phyloP scores from a whole-genome alignment of 2,329 filamentous ascomycete genomes.

The Amphichorda felina region DNA sequence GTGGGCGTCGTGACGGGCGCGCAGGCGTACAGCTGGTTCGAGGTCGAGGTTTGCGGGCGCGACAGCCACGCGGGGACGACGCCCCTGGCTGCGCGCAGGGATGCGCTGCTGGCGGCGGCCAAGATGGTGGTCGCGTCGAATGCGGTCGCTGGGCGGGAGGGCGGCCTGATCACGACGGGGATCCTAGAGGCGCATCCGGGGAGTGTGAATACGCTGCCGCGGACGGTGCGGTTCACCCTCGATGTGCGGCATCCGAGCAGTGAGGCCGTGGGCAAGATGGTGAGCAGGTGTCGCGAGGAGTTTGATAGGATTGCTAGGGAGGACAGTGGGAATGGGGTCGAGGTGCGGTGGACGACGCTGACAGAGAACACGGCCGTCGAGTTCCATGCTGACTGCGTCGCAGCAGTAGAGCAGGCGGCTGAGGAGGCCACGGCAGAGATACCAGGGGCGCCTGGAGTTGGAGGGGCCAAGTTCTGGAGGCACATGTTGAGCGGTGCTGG shows the following conservation, averaged over 20 bases:
- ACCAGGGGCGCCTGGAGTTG: neutral
- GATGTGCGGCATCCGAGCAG: conserved; percentile 49
- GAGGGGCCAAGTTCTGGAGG: conserved; percentile 14
- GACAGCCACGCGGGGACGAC: conserved; percentile 15
- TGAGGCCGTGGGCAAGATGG: conserved; percentile 37
- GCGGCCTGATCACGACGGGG: conserved; percentile 15
- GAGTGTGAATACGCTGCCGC: conserved; percentile 58
- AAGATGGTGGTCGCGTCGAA: conserved; percentile 15
- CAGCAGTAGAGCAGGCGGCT: conserved; percentile 43
- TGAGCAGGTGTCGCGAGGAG: conserved; percentile 23
- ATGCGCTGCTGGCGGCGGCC: conserved; percentile 15
- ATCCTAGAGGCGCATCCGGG: conserved; percentile 30
- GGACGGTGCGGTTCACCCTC: conserved; percentile 50
- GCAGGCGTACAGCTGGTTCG: conserved; percentile 15
- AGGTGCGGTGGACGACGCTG: conserved; percentile 44
- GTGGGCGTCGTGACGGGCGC: conserved; percentile 17
- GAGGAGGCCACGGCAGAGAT: conserved; percentile 14
- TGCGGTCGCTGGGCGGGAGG: conserved; percentile 9
- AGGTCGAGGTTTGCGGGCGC: conserved; percentile 11
- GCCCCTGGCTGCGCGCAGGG: conserved; percentile 15
- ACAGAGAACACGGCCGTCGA: conserved; percentile 43
- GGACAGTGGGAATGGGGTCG: conserved; percentile 36
- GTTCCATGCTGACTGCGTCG: conserved; percentile 52
- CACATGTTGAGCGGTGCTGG: conserved; percentile 17
- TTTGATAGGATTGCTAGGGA: conserved; percentile 40